Evolutionary conservation across 768 basidiomycete genomes (phyloP), one percentile per base, ranked within the genome.

Genomic region (Epithele typhae): DNA sequence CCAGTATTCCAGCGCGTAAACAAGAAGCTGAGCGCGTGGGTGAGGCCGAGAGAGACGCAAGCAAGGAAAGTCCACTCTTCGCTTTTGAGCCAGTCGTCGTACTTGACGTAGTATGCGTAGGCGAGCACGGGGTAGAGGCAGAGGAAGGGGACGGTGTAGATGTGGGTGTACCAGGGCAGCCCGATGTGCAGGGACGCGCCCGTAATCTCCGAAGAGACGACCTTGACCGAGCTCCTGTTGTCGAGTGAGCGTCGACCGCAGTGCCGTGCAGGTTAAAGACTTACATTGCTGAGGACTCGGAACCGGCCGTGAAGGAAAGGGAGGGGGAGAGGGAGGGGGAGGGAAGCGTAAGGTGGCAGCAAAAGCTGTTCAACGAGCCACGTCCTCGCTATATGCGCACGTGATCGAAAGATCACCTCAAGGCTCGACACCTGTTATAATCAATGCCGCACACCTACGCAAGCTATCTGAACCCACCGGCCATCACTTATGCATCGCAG

Each of bases 41-140:
- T 81, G 5, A 80, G 85, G 18, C 88, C 88, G 7, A 99, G 77
- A 3, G 81, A 68, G 12, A 94, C 85, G 54, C 87, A 92, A 30
- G 87, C 89, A 18, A 98, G 78, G 63, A 98, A 99, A 0, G 96
- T 95, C 94, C 94, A 98, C 64, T 98, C 95, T 68, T 95, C 92
- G 47, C 88, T 90, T 59, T 84, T 77, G 45, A 97, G 71, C 87
- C 90, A 96, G 51, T 83, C 70, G 58, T 95, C 90, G 65, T 97
- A 96, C 65, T 78, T 84, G 67, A 92, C 65, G 58, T 85, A 90
- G 73, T 97, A 98, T 18, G 93, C 86, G 64, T 95, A 96, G 21
- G 87, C 88, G 24, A 90, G 76, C 24, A 92, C 63, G 0, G 90
- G 90, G 52, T 92, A 92, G 40, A 92, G 70, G 1, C 76, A 78